A percentile compares a stretch with the other conserved stretches of the same genome.
phyloP scores from a whole-genome alignment of 306 rosid genomes.

The Betula pendula region DNA sequence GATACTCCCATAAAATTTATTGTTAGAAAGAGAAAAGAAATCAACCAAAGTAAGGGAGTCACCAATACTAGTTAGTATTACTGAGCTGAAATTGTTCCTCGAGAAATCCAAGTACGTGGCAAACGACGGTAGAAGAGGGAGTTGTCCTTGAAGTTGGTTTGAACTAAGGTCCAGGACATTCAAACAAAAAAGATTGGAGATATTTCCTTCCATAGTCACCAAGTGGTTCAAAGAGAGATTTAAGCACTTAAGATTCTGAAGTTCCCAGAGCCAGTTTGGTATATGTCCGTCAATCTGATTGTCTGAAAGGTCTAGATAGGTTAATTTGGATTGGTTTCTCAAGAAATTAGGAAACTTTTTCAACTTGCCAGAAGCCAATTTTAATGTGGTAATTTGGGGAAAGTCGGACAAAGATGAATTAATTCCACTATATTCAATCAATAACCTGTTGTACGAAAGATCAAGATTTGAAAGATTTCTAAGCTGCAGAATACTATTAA shows the following conservation, averaged over 20 bases:
- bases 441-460: constrained; percentile 43
- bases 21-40: constrained; percentile 42
- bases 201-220: not conserved
- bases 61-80: not conserved
- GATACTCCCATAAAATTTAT: not conserved
- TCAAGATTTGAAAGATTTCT: constrained; percentile 31
- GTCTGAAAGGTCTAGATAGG: constrained; percentile 15
- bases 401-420: not conserved
- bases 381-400: constrained; percentile 9
- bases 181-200: not conserved
- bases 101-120: constrained; percentile 31
- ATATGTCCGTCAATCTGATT: constrained; percentile 31
- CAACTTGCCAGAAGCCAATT: constrained; percentile 41
- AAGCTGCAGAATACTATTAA: constrained; percentile 12
- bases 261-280: constrained; percentile 39
- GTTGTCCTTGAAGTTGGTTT: constrained; percentile 31
- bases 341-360: constrained; percentile 31
- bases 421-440: not conserved
- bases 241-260: not conserved
- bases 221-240: not conserved
- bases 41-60: fast-evolving
- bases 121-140: not conserved
- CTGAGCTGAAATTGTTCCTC: constrained; percentile 20
- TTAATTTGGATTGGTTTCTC: constrained; percentile 5
- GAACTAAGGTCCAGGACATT: constrained; percentile 32